Evolutionary conservation across 2,329 filamentous ascomycete genomes (phyloP).

Genomic region (Neonectria ditissima): DNA sequence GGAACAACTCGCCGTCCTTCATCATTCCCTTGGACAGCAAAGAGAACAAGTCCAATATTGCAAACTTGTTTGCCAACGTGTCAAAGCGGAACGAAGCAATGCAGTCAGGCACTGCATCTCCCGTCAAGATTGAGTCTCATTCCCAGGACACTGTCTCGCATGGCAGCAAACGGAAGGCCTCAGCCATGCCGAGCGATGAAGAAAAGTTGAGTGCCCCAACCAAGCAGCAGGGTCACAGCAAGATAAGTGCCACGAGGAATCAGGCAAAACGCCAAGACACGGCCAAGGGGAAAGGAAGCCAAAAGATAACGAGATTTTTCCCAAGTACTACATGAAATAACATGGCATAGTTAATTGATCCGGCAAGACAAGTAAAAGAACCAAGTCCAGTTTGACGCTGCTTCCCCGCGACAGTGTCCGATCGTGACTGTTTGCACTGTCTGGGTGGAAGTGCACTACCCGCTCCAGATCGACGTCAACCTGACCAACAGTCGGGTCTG

Average conservation of each 20-base stretch:
- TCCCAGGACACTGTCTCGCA: not conserved
- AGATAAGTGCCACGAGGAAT: constrained; percentile 59
- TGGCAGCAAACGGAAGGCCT: constrained; percentile 43
- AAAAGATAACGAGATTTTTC: constrained; percentile 90
- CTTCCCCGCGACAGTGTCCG: not conserved
- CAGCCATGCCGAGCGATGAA: constrained; percentile 23
- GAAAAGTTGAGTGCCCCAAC: constrained; percentile 42
- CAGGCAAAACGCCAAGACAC: constrained; percentile 69
- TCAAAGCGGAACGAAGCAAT: constrained; percentile 51
- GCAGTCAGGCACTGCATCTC: not conserved
- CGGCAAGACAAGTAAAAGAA: no score
- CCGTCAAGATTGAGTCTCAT: not conserved
- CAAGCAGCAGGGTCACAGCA: constrained; percentile 31
- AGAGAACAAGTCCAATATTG: constrained; percentile 93
- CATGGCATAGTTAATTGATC: no score
- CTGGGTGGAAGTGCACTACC: not conserved
- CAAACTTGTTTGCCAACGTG: constrained; percentile 85
- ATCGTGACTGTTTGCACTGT: not conserved
- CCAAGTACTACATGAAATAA: constrained; percentile 16
- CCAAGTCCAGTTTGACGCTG: no score
- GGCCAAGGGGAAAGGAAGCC: constrained; percentile 65
- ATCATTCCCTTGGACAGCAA: constrained; percentile 85
- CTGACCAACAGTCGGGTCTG: not conserved
- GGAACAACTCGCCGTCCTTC: constrained; percentile 88
- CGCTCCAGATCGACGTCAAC: not conserved